Evolutionary conservation across 495 filamentous ascomycete genomes (phyloP).

Genomic region (Clohesyomyces aquaticus): DNA sequence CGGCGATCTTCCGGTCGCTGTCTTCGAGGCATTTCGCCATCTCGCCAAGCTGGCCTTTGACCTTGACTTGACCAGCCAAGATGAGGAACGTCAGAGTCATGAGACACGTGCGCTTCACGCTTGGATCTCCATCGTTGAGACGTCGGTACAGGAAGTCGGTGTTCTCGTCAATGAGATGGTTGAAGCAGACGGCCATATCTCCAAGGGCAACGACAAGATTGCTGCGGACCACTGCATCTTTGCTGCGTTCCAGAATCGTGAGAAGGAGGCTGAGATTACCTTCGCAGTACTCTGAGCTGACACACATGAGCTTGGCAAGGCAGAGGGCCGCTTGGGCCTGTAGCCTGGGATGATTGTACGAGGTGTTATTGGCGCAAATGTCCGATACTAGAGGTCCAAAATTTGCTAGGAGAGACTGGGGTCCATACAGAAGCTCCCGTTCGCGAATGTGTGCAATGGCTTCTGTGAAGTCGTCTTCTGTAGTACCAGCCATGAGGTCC

Average conservation of each 20-base stretch:
- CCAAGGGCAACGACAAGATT: slow-evolving; percentile 97
- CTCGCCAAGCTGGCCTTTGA: slow-evolving; percentile 98
- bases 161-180: slow-evolving; percentile 98
- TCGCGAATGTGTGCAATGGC: slow-evolving; percentile 94
- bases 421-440: slow-evolving; percentile 87
- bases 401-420: slow-evolving; percentile 78
- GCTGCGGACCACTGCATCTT: slow-evolving; percentile 84
- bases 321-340: slow-evolving; percentile 96
- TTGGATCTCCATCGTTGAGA: slow-evolving; percentile 82
- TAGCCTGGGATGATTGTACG: slow-evolving; percentile 81
- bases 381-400: slow-evolving; percentile 91
- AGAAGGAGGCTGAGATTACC: slow-evolving; percentile 90
- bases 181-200: slow-evolving; percentile 99
- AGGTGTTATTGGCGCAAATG: slow-evolving; percentile 91
- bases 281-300: slow-evolving; percentile 84
- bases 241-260: slow-evolving; percentile 93
- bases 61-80: slow-evolving; percentile 96
- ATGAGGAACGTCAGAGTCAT: slow-evolving; percentile 99
- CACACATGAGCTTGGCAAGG: slow-evolving; percentile 96
- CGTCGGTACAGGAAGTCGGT: slow-evolving; percentile 96
- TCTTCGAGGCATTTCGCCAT: slow-evolving; percentile 99
- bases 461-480: slow-evolving; percentile 97
- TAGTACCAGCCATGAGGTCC: slow-evolving; percentile 94
- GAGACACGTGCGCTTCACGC: slow-evolving; percentile 94
- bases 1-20: slow-evolving; percentile 86